phyloP scores from a whole-genome alignment of 352 stramenopile genomes.

The Phytopythium mirpurense region DNA sequence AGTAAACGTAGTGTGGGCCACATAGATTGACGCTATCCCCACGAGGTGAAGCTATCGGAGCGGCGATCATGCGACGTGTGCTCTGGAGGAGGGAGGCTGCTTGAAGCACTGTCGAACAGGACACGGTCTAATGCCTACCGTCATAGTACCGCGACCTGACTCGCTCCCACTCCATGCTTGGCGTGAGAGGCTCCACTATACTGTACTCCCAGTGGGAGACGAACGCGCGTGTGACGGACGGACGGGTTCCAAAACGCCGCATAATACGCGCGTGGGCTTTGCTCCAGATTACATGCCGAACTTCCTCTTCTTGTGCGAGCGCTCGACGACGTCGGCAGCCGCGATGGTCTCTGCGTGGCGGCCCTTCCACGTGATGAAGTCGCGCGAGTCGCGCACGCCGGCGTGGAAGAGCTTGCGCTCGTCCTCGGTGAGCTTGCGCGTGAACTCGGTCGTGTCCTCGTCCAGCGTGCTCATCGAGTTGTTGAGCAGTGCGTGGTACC shows the following conservation, averaged over 20 bases:
- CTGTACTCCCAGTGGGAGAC: too few species aligned
- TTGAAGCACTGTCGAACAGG: too few species aligned
- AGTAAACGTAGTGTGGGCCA: neutral
- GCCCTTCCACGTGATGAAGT: slow-evolving; percentile 78
- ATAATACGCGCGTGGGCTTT: too few species aligned
- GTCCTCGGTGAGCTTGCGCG: slow-evolving; percentile 56
- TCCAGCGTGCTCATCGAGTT: slow-evolving; percentile 81
- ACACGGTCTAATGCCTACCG: too few species aligned
- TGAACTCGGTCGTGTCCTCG: slow-evolving; percentile 85
- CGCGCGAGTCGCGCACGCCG: slow-evolving; percentile 53
- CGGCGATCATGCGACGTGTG: too few species aligned
- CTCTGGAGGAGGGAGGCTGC: too few species aligned
- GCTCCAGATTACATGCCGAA: slow-evolving; percentile 22
- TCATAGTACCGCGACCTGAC: too few species aligned
- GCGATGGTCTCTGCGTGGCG: slow-evolving; percentile 63
- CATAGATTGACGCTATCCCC: neutral
- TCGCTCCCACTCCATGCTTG: too few species aligned
- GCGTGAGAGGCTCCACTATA: too few species aligned
- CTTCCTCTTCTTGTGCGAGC: slow-evolving; percentile 58
- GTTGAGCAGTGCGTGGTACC: slow-evolving; percentile 74
- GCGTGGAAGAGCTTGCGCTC: slow-evolving; percentile 70
- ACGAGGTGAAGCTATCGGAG: neutral
- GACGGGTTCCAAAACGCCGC: too few species aligned
- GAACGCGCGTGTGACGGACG: too few species aligned
- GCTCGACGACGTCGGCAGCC: slow-evolving; percentile 46